Conservation (phyloP, 1,139 yeast genomes). For the Protomyces arabidopsidicola region DNA sequence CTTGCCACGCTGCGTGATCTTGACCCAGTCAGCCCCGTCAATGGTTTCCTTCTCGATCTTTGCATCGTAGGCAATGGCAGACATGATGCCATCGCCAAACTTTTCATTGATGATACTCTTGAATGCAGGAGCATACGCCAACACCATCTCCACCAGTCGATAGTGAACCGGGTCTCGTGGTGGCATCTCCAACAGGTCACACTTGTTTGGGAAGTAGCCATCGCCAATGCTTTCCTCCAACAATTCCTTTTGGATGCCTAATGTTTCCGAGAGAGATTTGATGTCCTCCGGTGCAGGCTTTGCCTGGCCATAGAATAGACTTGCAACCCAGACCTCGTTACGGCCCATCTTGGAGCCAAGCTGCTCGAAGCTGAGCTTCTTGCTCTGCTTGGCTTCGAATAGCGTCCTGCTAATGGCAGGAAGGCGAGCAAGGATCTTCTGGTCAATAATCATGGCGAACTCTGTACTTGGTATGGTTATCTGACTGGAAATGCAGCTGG, state of each 20-base stretch:
- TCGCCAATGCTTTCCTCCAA: slow-evolving; percentile 30
- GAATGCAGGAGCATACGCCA: slow-evolving; percentile 34
- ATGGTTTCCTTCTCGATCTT: slow-evolving; percentile 34
- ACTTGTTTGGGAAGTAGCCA: slow-evolving; percentile 8
- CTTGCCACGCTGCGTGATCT: slow-evolving; percentile 34
- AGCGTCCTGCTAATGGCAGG: slow-evolving; percentile 32
- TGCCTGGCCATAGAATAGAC: slow-evolving; percentile 33
- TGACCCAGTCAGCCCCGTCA: slow-evolving; percentile 33
- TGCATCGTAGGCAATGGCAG: slow-evolving; percentile 33
- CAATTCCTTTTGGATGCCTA: slow-evolving; percentile 29
- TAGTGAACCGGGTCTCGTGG: slow-evolving; percentile 33
- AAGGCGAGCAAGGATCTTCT: slow-evolving; percentile 25
- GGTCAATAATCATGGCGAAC: slow-evolving; percentile 8
- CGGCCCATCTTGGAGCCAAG: slow-evolving; percentile 33
- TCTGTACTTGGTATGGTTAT: background rate
- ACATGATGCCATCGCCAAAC: slow-evolving; percentile 34
- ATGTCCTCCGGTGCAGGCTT: slow-evolving; percentile 32
- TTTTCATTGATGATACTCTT: slow-evolving; percentile 33
- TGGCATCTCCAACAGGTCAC: slow-evolving; percentile 18
- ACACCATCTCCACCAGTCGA: slow-evolving; percentile 33
- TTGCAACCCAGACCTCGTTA: slow-evolving; percentile 34
- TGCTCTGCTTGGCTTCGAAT: slow-evolving; percentile 33
- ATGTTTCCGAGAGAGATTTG: slow-evolving; percentile 26
- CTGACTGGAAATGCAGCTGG: no score
- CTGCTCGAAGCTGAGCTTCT: slow-evolving; percentile 31